phyloP scores from a whole-genome alignment of 208 protist genomes.

The Leishmania amazonensis region DNA sequence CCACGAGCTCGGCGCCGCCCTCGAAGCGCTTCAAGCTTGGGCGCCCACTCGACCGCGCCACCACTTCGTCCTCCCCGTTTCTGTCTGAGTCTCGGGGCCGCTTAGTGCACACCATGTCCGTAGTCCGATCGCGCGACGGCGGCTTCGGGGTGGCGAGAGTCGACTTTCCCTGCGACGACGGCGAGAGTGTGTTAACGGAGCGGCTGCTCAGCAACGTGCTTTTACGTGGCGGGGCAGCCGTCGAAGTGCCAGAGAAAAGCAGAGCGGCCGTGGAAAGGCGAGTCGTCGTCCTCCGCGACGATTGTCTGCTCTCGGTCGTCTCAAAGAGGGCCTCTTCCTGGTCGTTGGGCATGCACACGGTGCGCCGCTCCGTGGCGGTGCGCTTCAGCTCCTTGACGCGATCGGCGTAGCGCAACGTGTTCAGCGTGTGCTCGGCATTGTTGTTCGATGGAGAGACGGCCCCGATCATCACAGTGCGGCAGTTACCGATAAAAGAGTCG shows the following conservation, averaged over 20 bases:
- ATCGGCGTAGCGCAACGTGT: conserved; percentile 83
- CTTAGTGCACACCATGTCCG: conserved; percentile 29
- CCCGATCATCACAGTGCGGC: conserved; percentile 94
- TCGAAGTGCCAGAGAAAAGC: not conserved
- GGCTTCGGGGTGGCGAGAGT: conserved; percentile 6
- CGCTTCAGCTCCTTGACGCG: conserved; percentile 92
- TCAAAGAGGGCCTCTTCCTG: conserved; percentile 38
- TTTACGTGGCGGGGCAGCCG: conserved; percentile 6
- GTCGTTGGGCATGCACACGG: conserved; percentile 32
- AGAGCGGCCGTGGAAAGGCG: conserved; percentile 17
- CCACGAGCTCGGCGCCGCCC: conserved; percentile 29
- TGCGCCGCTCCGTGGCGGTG: conserved; percentile 29
- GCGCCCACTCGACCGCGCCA: conserved; percentile 11
- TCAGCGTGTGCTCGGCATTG: conserved; percentile 83
- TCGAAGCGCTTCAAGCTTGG: conserved; percentile 25
- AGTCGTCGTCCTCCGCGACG: conserved; percentile 8
- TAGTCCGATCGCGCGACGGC: conserved; percentile 24
- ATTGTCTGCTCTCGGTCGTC: conserved; percentile 22
- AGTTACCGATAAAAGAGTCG: conserved; percentile 90
- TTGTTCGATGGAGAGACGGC: conserved; percentile 83
- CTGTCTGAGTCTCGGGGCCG: conserved; percentile 15
- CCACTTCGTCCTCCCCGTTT: conserved; percentile 7
- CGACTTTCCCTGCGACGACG: conserved; percentile 3
- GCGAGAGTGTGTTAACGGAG: conserved; percentile 23
- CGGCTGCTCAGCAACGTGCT: conserved; percentile 30